Conservation (phyloP, 768 basidiomycete genomes). For the Naganishia friedmannii region DNA sequence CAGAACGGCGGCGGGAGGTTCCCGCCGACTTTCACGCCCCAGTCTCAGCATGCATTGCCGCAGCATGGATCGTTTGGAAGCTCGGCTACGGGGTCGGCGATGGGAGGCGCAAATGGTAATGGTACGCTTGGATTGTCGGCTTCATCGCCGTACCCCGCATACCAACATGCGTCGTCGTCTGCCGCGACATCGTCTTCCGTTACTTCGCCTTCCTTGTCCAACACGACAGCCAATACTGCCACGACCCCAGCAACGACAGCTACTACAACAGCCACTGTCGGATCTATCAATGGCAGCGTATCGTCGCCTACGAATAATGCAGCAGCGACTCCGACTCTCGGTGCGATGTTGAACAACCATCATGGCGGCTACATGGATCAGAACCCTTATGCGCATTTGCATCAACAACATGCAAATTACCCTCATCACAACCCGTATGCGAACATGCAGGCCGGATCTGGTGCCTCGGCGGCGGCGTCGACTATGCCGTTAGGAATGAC, state of each 20-base stretch:
- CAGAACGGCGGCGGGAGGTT: slow-evolving; percentile 13
- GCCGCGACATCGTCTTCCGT: slow-evolving; percentile 1
- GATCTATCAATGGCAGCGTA: not conserved
- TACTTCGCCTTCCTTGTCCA: slow-evolving; percentile 8
- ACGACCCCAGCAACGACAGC: slow-evolving; percentile 7
- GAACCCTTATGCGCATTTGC: slow-evolving; percentile 20
- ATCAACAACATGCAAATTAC: slow-evolving; percentile 10
- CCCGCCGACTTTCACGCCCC: slow-evolving; percentile 12
- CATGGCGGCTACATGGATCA: not conserved
- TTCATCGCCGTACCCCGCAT: slow-evolving; percentile 11
- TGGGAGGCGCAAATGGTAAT: not conserved
- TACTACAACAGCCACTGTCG: slow-evolving; percentile 7
- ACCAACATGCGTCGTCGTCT: not conserved
- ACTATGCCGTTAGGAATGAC: not conserved
- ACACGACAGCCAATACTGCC: slow-evolving; percentile 2
- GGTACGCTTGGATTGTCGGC: not conserved
- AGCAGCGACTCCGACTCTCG: not conserved
- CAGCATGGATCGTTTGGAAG: not conserved
- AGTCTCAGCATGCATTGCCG: slow-evolving; percentile 5
- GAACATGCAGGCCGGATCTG: not conserved
- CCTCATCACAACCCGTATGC: slow-evolving; percentile 20
- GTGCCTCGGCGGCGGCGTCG: not conserved
- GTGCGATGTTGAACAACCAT: not conserved
- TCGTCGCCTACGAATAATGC: not conserved
- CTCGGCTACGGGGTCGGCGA: not conserved